A percentile compares a stretch with the other conserved stretches of the same genome.
Conservation (phyloP, 2,329 filamentous ascomycete genomes). For the Chaetomium olivaceum region DNA sequence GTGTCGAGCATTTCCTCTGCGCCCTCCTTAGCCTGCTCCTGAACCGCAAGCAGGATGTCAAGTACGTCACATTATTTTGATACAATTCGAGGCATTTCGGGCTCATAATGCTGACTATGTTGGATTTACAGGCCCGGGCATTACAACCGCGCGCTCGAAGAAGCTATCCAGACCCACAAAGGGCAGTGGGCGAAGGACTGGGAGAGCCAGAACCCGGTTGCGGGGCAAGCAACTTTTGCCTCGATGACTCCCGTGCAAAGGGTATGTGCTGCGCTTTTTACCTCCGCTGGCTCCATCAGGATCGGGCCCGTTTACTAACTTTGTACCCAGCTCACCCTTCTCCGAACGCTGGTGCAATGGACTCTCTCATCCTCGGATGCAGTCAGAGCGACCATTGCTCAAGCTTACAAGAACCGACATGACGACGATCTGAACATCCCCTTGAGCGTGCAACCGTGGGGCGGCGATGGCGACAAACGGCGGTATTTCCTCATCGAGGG, state of each 20-base stretch:
- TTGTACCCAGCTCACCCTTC: constrained; percentile 67
- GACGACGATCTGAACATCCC: constrained; percentile 80
- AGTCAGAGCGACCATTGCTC: constrained; percentile 77
- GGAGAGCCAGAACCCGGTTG: constrained; percentile 79
- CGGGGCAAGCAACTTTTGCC: constrained; percentile 77
- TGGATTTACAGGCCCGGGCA: constrained; percentile 70
- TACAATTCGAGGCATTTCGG: not conserved
- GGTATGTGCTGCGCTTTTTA: constrained; percentile 52
- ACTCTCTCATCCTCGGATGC: constrained; percentile 83
- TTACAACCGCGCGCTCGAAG: constrained; percentile 89
- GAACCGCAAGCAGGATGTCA: constrained; percentile 97
- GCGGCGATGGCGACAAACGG: constrained; percentile 79
- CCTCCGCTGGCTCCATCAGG: not conserved
- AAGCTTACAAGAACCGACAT: constrained; percentile 87
- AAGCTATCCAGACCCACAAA: constrained; percentile 82
- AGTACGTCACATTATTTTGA: constrained; percentile 61
- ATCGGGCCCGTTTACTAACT: constrained; percentile 14
- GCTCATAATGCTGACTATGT: constrained; percentile 27
- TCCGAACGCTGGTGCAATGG: constrained; percentile 85
- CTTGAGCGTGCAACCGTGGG: constrained; percentile 78
- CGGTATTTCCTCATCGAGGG: constrained; percentile 94
- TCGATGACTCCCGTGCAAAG: constrained; percentile 79
- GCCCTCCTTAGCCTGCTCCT: constrained; percentile 83
- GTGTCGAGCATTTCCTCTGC: constrained; percentile 85
- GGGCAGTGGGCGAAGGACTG: constrained; percentile 85